Conservation (phyloP, 768 basidiomycete genomes). For the Udeniomyces megalosporus region DNA sequence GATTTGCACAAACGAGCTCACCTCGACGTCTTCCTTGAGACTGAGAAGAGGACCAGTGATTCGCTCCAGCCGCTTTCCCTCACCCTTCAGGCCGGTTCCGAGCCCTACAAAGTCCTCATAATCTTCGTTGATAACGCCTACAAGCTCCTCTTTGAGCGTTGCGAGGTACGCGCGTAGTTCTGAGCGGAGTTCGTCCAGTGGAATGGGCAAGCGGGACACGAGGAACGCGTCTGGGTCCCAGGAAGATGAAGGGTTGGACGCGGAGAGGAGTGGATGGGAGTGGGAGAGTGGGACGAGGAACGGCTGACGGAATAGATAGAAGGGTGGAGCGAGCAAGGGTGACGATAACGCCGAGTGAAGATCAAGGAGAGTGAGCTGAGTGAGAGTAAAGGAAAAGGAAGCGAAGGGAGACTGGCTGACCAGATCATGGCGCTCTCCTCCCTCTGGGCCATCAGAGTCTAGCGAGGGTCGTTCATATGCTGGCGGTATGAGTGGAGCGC, state of each 20-base stretch:
- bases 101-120: constrained; percentile 96
- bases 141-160: constrained; percentile 76
- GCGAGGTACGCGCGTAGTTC: constrained; percentile 77
- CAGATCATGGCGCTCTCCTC: neutral
- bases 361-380: neutral
- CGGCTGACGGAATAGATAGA: constrained; percentile 16
- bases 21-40: constrained; percentile 51
- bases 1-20: constrained; percentile 28
- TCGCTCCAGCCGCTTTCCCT: constrained; percentile 52
- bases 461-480: neutral
- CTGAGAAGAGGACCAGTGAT: constrained; percentile 51
- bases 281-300: constrained; percentile 54
- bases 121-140: constrained; percentile 90
- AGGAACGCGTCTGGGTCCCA: constrained; percentile 81
- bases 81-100: constrained; percentile 77
- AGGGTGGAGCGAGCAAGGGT: neutral
- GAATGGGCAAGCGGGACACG: constrained; percentile 65
- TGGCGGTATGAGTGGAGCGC: constrained; percentile 1
- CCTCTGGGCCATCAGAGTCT: constrained; percentile 4
- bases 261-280: constrained; percentile 52
- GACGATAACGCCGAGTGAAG: neutral
- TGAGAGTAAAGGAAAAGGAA: neutral
- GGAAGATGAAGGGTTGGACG: constrained; percentile 29
- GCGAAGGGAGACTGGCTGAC: neutral
- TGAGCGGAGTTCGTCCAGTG: constrained; percentile 67